Evolutionary conservation across 495 filamentous ascomycete species (phyloP).

Genomic region (Podospora sp.): DNA sequence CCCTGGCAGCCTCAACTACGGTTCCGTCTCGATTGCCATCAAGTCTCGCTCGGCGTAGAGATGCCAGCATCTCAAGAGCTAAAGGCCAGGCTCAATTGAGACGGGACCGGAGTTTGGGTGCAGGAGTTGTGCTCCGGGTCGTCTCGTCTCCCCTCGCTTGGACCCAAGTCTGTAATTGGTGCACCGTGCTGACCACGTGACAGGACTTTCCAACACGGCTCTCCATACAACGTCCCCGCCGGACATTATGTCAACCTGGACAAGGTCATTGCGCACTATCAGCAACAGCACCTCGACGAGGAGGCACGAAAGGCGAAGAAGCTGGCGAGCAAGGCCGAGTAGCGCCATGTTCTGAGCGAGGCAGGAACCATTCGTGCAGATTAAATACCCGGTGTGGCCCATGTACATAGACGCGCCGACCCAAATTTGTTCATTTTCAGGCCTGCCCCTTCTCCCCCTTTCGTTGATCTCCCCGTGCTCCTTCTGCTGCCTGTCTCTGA

Average conservation of each 20-base stretch:
- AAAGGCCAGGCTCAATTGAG: constrained; percentile 5
- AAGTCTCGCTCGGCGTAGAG: background rate
- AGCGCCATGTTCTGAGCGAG: constrained; percentile 18
- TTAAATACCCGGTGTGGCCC: constrained; percentile 27
- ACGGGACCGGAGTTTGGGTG: background rate
- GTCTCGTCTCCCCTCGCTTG: background rate
- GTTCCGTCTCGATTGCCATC: background rate
- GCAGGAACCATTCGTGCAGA: constrained; percentile 1
- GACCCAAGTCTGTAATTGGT: background rate
- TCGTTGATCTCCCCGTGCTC: constrained; percentile 2
- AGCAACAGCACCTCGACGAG: constrained; percentile 46
- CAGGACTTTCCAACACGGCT: constrained; percentile 48
- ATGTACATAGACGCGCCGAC: constrained; percentile 32
- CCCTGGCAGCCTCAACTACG: background rate
- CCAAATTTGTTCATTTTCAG: constrained; percentile 21
- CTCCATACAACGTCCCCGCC: constrained; percentile 49
- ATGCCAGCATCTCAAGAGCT: background rate
- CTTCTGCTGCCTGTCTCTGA: background rate
- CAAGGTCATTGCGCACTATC: constrained; percentile 52
- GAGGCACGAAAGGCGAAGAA: constrained; percentile 51
- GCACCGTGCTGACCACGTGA: constrained; percentile 33
- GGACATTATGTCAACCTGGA: constrained; percentile 47
- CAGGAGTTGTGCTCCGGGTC: background rate
- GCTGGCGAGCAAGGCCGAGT: constrained; percentile 36
- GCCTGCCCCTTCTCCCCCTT: constrained; percentile 11